Evolutionary conservation across 2,329 filamentous ascomycete genomes (phyloP).

Genomic region (Fusarium sp.): DNA sequence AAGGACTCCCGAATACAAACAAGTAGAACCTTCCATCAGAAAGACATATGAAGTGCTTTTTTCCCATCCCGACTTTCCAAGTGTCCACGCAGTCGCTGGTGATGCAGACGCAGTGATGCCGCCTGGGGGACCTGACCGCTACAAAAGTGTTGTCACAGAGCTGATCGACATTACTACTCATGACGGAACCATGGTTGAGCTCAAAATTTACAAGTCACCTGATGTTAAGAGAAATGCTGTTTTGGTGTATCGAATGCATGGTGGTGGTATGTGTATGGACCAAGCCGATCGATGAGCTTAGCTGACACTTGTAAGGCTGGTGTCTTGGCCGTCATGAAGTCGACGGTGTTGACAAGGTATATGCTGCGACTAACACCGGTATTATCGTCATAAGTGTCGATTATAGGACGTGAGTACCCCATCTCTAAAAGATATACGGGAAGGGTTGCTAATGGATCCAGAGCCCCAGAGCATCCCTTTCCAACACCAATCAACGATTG

Average conservation of each 20-base stretch:
- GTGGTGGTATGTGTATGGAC: constrained; percentile 27
- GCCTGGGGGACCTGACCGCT: constrained; percentile 22
- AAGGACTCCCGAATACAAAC: constrained; percentile 1
- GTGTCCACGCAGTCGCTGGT: not conserved
- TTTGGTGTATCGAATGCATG: constrained; percentile 40
- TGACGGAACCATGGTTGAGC: constrained; percentile 26
- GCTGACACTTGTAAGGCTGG: constrained; percentile 21
- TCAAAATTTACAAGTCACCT: constrained; percentile 32
- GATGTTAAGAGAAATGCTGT: constrained; percentile 13
- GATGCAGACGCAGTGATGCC: constrained; percentile 34
- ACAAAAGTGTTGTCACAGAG: constrained; percentile 17
- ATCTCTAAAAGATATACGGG: fast-evolving
- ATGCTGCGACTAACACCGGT: constrained; percentile 18
- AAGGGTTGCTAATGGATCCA: not conserved
- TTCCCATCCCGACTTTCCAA: not conserved
- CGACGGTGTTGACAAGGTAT: constrained; percentile 37
- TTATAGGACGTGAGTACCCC: constrained; percentile 27
- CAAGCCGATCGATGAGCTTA: not conserved
- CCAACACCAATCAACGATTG: constrained; percentile 33
- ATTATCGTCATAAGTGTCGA: constrained; percentile 39
- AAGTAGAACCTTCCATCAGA: not conserved
- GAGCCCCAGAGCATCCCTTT: constrained; percentile 37
- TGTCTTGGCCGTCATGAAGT: constrained; percentile 36
- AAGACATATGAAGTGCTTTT: not conserved
- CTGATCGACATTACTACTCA: constrained; percentile 25